A percentile compares a stretch with the other conserved stretches of the same genome.
phyloP scores from a whole-genome alignment of 176 grass and related monocot species.

The Typha latifolia region DNA sequence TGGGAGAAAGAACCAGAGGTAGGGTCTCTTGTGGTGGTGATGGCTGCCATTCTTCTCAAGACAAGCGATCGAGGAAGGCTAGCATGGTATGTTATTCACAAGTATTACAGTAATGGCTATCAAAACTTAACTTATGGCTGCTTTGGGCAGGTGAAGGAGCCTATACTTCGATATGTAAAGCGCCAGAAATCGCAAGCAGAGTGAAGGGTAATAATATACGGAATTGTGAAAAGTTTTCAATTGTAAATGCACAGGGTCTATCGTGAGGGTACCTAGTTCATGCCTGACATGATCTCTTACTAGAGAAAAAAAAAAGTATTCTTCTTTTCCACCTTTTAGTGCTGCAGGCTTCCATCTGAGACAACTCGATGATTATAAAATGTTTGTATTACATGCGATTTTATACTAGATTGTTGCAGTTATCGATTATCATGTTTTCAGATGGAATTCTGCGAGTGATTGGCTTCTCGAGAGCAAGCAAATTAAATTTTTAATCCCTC shows the following conservation, averaged over 20 bases:
- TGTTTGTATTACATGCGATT: no score
- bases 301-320: background rate
- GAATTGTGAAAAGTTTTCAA: background rate
- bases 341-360: no score
- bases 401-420: no score
- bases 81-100: constrained; percentile 47
- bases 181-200: constrained; percentile 43
- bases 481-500: no score
- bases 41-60: constrained; percentile 30
- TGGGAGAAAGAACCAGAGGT: constrained; percentile 32
- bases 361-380: no score
- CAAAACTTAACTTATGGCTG: background rate
- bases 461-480: no score
- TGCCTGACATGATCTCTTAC: background rate
- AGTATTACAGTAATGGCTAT: background rate
- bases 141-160: constrained; percentile 54
- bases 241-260: background rate
- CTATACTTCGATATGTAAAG: constrained; percentile 66
- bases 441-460: no score
- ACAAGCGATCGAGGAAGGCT: constrained; percentile 71
- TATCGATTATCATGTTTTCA: no score
- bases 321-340: background rate
- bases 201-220: constrained; percentile 5
- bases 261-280: background rate
- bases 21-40: constrained; percentile 17